These are phyloP conservation scores for Onygenales sp. DNA, from an alignment of 2,329 filamentous ascomycete genomes.

Conservation along the genomic window DNA sequence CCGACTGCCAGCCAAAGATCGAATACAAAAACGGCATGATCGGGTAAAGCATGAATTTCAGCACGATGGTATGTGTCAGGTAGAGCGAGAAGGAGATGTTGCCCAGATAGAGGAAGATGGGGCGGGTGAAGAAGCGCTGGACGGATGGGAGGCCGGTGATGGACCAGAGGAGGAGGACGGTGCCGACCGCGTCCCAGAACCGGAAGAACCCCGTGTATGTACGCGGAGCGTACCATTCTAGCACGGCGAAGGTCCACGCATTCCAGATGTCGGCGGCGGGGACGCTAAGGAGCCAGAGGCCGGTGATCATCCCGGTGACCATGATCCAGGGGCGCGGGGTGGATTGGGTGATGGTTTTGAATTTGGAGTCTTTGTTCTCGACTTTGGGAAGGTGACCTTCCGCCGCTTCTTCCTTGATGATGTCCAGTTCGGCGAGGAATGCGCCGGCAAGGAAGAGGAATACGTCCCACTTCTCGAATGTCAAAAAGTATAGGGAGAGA, in stretches of 20 bases:
- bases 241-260: slow-evolving; percentile 33
- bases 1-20: slow-evolving; percentile 29
- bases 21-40: slow-evolving; percentile 34
- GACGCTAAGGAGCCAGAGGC: slow-evolving; percentile 34
- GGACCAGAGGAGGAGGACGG: slow-evolving; percentile 32
- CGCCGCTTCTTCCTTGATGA: slow-evolving; percentile 28
- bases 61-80: slow-evolving; percentile 36
- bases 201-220: slow-evolving; percentile 35
- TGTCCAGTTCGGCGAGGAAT: slow-evolving; percentile 34
- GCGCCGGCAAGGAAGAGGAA: slow-evolving; percentile 35
- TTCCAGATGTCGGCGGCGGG: slow-evolving; percentile 32
- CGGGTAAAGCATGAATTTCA: slow-evolving; percentile 36
- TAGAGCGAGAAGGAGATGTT: slow-evolving; percentile 41
- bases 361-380: slow-evolving; percentile 5
- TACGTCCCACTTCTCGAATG: slow-evolving; percentile 36
- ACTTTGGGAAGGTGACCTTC: slow-evolving; percentile 7
- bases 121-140: slow-evolving; percentile 32
- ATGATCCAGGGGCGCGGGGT: slow-evolving; percentile 16
- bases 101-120: slow-evolving; percentile 36
- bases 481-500: slow-evolving; percentile 31
- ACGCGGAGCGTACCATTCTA: slow-evolving; percentile 29
- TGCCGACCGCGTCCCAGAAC: slow-evolving; percentile 35
- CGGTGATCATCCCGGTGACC: slow-evolving; percentile 27
- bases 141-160: slow-evolving; percentile 32
- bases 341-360: not conserved